Conservation (phyloP, 352 stramenopile species). For the Globisporangium mamillatum region DNA sequence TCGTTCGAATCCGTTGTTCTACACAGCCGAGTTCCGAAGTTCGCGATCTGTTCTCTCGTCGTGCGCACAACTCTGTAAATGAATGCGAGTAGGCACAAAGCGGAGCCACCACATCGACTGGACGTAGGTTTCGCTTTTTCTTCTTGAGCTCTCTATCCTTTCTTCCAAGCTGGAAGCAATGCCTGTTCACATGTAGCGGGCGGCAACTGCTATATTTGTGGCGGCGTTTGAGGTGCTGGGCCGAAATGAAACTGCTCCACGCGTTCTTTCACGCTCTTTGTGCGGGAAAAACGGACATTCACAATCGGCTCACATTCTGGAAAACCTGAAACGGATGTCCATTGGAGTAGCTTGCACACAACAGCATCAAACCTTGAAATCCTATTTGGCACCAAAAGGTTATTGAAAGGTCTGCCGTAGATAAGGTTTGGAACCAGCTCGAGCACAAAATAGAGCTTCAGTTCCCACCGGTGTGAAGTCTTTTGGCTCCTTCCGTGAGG, state of each 20-base stretch:
- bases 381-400: neutral
- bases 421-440: neutral
- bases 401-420: neutral
- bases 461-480: neutral
- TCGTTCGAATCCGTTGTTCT: neutral
- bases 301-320: neutral
- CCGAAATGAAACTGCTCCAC: neutral
- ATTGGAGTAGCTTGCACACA: neutral
- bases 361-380: neutral
- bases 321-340: slow-evolving; percentile 7
- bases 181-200: neutral
- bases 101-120: neutral
- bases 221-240: neutral
- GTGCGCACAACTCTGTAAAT: slow-evolving; percentile 10
- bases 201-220: slow-evolving; percentile 1
- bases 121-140: slow-evolving; percentile 12
- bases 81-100: neutral
- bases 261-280: neutral
- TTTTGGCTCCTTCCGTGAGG: neutral
- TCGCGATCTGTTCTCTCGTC: neutral
- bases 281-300: slow-evolving; percentile 1
- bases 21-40: neutral
- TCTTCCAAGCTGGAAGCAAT: neutral
- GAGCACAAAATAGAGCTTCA: neutral
- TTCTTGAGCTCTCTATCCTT: neutral